phyloP scores from a whole-genome alignment of 2,329 filamentous ascomycete genomes.

The Zalaria sp. region DNA sequence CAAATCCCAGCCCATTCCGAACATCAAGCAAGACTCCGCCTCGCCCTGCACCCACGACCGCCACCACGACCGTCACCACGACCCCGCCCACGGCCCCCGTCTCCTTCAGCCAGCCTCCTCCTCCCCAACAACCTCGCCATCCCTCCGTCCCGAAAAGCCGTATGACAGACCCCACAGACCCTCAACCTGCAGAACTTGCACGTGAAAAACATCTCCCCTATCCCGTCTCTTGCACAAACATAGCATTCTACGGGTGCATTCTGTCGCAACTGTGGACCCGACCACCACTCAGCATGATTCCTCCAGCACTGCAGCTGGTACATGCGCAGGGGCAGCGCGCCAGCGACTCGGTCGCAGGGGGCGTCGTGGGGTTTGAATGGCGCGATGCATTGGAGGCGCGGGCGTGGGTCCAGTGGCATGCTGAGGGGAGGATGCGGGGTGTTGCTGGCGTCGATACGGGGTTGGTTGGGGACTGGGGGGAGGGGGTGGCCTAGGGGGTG shows the following conservation, averaged over 20 bases:
- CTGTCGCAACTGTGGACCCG: background rate
- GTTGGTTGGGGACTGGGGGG: no score
- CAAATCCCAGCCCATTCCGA: no score
- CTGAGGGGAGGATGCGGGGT: no score
- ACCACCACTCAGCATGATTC: background rate
- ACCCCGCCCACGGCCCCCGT: no score
- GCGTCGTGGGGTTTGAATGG: background rate
- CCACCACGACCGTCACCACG: no score
- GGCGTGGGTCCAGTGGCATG: background rate
- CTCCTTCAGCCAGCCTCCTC: background rate
- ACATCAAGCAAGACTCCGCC: no score
- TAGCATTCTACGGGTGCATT: slow-evolving; percentile 3
- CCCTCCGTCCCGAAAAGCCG: background rate
- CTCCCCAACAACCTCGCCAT: background rate
- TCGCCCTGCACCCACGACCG: no score
- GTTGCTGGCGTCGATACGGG: no score
- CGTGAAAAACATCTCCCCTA: slow-evolving; percentile 1
- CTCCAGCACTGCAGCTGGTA: background rate
- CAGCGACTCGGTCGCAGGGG: slow-evolving; percentile 1
- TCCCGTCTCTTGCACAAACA: slow-evolving; percentile 2
- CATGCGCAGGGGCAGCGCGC: background rate
- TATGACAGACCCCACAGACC: slow-evolving; percentile 4
- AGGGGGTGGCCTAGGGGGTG: no score
- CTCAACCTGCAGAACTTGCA: slow-evolving; percentile 2
- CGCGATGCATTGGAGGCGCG: background rate